A percentile compares a stretch with the other conserved stretches of the same genome.
Evolutionary conservation across 306 rosid genomes (phyloP).

Genomic region (Datisca glomerata): DNA sequence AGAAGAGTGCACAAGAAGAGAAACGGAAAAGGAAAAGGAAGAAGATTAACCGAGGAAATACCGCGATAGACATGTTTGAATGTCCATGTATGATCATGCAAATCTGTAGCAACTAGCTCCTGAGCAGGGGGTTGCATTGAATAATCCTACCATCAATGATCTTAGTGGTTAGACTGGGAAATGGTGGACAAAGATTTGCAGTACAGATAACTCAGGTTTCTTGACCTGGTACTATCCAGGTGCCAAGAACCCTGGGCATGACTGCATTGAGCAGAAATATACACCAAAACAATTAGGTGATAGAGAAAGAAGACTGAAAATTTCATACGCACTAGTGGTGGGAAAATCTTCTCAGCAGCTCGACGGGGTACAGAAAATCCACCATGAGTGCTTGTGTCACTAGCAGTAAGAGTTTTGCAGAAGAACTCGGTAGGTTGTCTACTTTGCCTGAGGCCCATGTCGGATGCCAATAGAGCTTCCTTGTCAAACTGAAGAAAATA

Average conservation of each 20-base stretch:
- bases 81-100: conserved; percentile 81
- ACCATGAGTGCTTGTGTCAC: conserved; percentile 98
- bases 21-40: conserved; percentile 6
- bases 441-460: conserved; percentile 83
- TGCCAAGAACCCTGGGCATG: no score
- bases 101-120: conserved; percentile 81
- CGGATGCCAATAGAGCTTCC: conserved; percentile 86
- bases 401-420: conserved; percentile 98
- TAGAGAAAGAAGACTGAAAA: conserved; percentile 1
- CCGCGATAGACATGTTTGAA: conserved; percentile 96
- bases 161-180: conserved; percentile 18
- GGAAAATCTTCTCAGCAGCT: conserved; percentile 98
- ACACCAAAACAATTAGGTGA: no score
- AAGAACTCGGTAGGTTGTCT: conserved; percentile 92
- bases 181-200: no score
- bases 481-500: conserved; percentile 66
- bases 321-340: conserved; percentile 50
- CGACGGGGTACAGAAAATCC: conserved; percentile 99
- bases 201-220: no score
- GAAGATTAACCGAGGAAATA: no score
- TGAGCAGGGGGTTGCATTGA: conserved; percentile 98
- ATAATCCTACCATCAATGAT: conserved; percentile 47
- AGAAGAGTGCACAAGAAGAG: no score
- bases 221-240: no score
- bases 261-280: no score